phyloP scores from a whole-genome alignment of 2,329 filamentous ascomycete species.

The Penicillium sp. region DNA sequence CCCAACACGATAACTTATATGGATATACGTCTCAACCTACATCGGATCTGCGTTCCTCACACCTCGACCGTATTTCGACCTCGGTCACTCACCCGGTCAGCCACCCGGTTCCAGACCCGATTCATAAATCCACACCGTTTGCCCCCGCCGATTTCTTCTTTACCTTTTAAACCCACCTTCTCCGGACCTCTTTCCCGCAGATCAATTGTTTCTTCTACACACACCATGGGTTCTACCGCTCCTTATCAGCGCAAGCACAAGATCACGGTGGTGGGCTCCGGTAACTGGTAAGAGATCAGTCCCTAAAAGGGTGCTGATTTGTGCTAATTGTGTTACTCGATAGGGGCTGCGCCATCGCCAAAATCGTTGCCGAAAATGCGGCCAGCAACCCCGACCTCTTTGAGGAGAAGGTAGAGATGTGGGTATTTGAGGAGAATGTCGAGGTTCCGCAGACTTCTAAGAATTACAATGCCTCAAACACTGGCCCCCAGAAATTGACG shows the following conservation, averaged over 20 bases:
- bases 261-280: conserved; percentile 81
- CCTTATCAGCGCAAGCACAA: conserved; percentile 39
- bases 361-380: conserved; percentile 93
- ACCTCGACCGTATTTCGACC: conserved; percentile 23
- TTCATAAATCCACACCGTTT: conserved; percentile 16
- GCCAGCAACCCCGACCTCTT: conserved; percentile 75
- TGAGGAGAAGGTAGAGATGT: conserved; percentile 91
- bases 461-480: conserved; percentile 70
- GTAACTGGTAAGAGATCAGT: conserved; percentile 70
- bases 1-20: conserved; percentile 10
- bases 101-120: conserved; percentile 23
- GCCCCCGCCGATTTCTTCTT: conserved; percentile 19
- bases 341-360: conserved; percentile 95
- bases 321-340: conserved; percentile 70
- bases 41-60: conserved; percentile 26
- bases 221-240: conserved; percentile 34
- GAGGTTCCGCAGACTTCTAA: conserved; percentile 68
- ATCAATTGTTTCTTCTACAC: conserved; percentile 22
- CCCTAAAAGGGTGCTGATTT: conserved; percentile 40
- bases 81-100: conserved; percentile 30
- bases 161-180: conserved; percentile 19
- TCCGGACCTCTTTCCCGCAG: conserved; percentile 16
- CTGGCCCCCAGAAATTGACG: conserved; percentile 80
- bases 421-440: conserved; percentile 95
- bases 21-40: conserved; percentile 18